Conservation (phyloP, 495 filamentous ascomycete genomes). For the Talaromyces liani region DNA sequence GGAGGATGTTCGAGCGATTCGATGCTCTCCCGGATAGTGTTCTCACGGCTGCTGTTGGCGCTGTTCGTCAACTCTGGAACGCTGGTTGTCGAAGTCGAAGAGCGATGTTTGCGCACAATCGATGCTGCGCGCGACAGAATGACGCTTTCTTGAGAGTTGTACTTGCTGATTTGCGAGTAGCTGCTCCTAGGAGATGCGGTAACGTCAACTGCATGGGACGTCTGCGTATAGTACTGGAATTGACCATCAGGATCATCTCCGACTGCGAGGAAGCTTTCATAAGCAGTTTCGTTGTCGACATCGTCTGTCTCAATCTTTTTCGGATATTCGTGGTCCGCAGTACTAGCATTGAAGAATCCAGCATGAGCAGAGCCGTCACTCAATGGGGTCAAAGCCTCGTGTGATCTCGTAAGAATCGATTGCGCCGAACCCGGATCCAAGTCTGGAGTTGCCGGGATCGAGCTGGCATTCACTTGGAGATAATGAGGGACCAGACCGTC, state of each 20-base stretch:
- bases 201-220: conserved; percentile 30
- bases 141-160: conserved; percentile 51
- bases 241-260: conserved; percentile 41
- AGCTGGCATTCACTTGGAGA: conserved; percentile 11
- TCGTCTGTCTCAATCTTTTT: conserved; percentile 18
- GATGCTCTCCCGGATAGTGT: conserved; percentile 25
- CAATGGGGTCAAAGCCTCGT: conserved; percentile 28
- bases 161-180: conserved; percentile 51
- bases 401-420: conserved; percentile 25
- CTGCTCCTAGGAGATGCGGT: conserved; percentile 42
- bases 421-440: conserved; percentile 30
- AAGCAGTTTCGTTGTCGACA: conserved; percentile 35
- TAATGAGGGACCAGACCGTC: background rate
- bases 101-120: conserved; percentile 46
- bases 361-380: conserved; percentile 14
- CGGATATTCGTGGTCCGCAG: conserved; percentile 1
- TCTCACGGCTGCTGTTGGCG: conserved; percentile 39
- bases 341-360: conserved; percentile 2
- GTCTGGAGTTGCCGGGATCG: conserved; percentile 29
- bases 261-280: conserved; percentile 39
- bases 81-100: conserved; percentile 47
- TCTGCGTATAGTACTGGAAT: conserved; percentile 32
- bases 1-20: conserved; percentile 22
- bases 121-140: conserved; percentile 41
- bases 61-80: conserved; percentile 50